phyloP scores from a whole-genome alignment of 2,329 filamentous ascomycete genomes.

The Tolypocladium amazonense region DNA sequence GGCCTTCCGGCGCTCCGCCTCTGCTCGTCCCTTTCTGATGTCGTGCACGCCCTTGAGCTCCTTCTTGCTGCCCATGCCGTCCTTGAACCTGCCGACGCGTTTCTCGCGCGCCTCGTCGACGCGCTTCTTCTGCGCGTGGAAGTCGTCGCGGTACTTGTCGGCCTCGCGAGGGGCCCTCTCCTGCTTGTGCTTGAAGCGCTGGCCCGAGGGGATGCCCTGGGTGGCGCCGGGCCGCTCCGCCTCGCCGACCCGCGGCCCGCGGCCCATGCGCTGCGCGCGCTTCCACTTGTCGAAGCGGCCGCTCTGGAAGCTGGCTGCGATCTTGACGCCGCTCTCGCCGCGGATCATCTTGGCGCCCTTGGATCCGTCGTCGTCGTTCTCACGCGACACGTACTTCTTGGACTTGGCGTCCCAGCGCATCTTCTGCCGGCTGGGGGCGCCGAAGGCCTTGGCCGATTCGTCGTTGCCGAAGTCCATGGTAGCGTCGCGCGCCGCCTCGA shows the following conservation, averaged over 20 bases:
- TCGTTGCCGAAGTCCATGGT: constrained; percentile 93
- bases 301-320: constrained; percentile 84
- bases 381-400: constrained; percentile 85
- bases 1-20: constrained; percentile 64
- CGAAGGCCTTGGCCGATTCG: constrained; percentile 71
- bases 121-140: constrained; percentile 80
- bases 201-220: constrained; percentile 18
- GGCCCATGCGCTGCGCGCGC: constrained; percentile 70
- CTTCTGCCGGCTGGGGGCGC: constrained; percentile 58
- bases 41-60: constrained; percentile 78
- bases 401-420: constrained; percentile 97
- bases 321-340: constrained; percentile 91
- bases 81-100: constrained; percentile 61
- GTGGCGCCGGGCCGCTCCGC: constrained; percentile 42
- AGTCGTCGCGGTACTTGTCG: constrained; percentile 88
- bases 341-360: constrained; percentile 62
- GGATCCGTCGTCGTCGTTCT: constrained; percentile 90
- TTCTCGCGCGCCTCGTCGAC: constrained; percentile 81
- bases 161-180: constrained; percentile 86
- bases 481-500: constrained; percentile 73
- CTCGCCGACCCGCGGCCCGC: constrained; percentile 75
- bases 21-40: constrained; percentile 69
- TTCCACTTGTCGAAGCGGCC: constrained; percentile 92
- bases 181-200: constrained; percentile 73
- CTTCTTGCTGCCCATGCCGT: constrained; percentile 59